Percentiles rank a stretch among this genome's conserved stretches.
phyloP scores from a whole-genome alignment of 1,284 basidiomycete genomes.

The Phlebopus sp. region DNA sequence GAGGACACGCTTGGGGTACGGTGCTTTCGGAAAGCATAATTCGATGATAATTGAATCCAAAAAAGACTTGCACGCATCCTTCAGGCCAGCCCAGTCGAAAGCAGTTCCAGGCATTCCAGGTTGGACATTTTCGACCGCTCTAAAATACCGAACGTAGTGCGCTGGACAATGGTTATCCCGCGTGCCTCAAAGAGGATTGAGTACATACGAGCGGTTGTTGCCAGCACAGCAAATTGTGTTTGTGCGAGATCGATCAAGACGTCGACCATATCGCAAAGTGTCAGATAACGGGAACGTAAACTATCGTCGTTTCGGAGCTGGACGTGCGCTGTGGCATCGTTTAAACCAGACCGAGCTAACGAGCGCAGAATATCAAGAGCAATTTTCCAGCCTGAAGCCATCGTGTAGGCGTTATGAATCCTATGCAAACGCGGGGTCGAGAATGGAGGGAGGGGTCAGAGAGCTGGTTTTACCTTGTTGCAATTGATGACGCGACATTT shows the following conservation, averaged over 20 bases:
- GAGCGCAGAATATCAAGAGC: constrained; percentile 53
- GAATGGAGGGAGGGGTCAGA: constrained; percentile 1
- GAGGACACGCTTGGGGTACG: constrained; percentile 61
- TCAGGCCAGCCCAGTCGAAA: constrained; percentile 62
- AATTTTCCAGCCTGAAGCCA: constrained; percentile 73
- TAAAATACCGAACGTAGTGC: constrained; percentile 69
- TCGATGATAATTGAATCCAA: constrained; percentile 78
- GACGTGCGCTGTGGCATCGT: constrained; percentile 47
- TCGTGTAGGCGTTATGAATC: constrained; percentile 74
- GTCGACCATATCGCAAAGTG: constrained; percentile 60
- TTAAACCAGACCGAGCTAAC: constrained; percentile 50
- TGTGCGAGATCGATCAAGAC: constrained; percentile 58
- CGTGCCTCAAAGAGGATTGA: constrained; percentile 1
- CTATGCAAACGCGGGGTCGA: constrained; percentile 34
- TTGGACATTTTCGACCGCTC: constrained; percentile 36
- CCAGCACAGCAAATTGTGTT: constrained; percentile 58
- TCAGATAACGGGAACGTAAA: constrained; percentile 59
- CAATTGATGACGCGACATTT: constrained; percentile 53
- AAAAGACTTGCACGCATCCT: constrained; percentile 66
- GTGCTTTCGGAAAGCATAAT: constrained; percentile 64
- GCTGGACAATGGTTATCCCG: constrained; percentile 38
- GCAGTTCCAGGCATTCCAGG: constrained; percentile 44
- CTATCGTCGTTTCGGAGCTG: constrained; percentile 48
- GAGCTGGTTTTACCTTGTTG: constrained; percentile 47
- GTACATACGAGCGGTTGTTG: constrained; percentile 60